Evolutionary conservation across 176 grass and related monocot species (phyloP).

Genomic region (Microstegium vimineum): DNA sequence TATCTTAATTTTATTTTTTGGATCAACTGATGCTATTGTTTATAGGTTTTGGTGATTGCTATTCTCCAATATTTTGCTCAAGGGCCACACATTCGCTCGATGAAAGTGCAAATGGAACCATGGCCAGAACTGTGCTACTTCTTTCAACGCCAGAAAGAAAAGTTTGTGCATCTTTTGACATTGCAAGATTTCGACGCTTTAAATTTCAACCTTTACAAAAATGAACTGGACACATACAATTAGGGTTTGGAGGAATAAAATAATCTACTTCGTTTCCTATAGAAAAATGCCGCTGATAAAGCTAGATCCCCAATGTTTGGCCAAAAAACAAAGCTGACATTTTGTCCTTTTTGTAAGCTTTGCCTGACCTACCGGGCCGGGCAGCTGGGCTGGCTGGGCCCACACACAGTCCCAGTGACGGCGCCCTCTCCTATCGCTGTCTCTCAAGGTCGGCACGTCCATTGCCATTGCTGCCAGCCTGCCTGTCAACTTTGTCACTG

Average conservation of each 20-base stretch:
- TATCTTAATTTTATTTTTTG: no score
- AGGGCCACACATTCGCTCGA: background rate
- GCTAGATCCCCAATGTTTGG: background rate
- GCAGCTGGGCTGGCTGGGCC: background rate
- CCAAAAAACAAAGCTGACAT: background rate
- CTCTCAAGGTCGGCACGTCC: background rate
- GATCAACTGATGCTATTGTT: no score
- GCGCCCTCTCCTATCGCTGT: background rate
- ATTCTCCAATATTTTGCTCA: background rate
- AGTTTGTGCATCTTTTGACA: background rate
- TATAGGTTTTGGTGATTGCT: background rate
- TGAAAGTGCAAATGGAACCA: background rate
- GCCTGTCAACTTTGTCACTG: background rate
- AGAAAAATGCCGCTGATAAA: background rate
- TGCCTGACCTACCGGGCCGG: background rate
- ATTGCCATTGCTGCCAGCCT: background rate
- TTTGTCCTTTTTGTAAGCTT: background rate
- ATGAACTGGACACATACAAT: background rate
- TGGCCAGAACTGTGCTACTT: no score
- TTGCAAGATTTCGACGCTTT: background rate
- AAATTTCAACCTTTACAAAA: background rate
- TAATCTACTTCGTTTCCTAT: background rate
- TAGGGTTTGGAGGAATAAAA: background rate
- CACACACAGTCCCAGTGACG: background rate
- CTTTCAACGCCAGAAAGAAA: background rate